Percentiles rank a stretch among this genome's conserved stretches.
Conservation (phyloP, 345 rosid species). For the Aquilaria yunnanensis region DNA sequence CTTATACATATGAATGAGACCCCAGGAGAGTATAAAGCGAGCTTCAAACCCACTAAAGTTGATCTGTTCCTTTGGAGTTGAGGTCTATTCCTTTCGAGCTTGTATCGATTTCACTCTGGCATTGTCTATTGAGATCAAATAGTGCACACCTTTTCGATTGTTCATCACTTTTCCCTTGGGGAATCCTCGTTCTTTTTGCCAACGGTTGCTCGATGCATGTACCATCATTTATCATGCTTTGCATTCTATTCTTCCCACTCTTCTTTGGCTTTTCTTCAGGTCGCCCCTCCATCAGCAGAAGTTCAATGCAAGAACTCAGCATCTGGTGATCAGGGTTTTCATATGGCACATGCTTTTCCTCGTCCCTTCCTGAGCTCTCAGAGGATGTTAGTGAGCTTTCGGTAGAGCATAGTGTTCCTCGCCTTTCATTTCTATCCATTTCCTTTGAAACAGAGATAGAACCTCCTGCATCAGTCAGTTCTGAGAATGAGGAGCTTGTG, state of each 20-base stretch:
- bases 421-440: constrained; percentile 16
- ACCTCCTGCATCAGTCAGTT: constrained; percentile 44
- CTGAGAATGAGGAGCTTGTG: constrained; percentile 57
- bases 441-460: constrained; percentile 33
- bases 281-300: constrained; percentile 52
- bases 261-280: constrained; percentile 26
- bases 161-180: constrained; percentile 20
- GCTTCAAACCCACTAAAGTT: neutral
- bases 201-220: constrained; percentile 32
- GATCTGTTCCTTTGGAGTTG: constrained; percentile 33
- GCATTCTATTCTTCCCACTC: constrained; percentile 46
- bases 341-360: constrained; percentile 21
- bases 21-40: too few species aligned
- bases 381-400: constrained; percentile 93
- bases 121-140: constrained; percentile 41
- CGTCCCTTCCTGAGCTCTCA: constrained; percentile 55
- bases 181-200: constrained; percentile 25
- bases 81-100: constrained; percentile 35
- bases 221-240: constrained; percentile 27
- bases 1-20: too few species aligned
- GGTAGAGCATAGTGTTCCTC: constrained; percentile 50
- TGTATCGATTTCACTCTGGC: constrained; percentile 31
- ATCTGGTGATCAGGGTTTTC: constrained; percentile 20
- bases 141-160: constrained; percentile 27
- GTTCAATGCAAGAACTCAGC: constrained; percentile 32